A percentile compares a stretch with the other conserved stretches of the same genome.
Conservation (phyloP, 2,329 filamentous ascomycete genomes). For the Trichoderma citrinoviride region DNA sequence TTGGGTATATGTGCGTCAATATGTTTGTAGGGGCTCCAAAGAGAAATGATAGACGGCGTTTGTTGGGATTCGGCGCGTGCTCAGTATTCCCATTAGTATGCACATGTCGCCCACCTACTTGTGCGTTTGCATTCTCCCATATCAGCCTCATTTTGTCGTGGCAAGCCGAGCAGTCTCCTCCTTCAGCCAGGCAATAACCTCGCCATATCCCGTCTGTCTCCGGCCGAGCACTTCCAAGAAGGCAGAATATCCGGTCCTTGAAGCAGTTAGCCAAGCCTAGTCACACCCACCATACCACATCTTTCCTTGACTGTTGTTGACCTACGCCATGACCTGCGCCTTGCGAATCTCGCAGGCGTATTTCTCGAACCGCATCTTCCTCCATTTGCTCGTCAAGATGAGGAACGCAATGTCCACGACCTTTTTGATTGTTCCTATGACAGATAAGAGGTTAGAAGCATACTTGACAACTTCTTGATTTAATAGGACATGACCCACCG, state of each 20-base stretch:
- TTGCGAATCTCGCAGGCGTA: conserved; percentile 61
- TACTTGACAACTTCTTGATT: neutral
- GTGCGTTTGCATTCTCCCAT: fast-evolving
- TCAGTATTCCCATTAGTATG: neutral
- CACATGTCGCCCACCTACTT: neutral
- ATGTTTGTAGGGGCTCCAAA: no score
- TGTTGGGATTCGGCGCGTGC: neutral
- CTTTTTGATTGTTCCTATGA: conserved; percentile 60
- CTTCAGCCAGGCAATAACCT: conserved; percentile 67
- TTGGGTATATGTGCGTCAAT: no score
- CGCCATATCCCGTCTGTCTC: conserved; percentile 68
- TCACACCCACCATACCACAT: neutral
- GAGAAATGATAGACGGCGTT: neutral
- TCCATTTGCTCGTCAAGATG: conserved; percentile 58
- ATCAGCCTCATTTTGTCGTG: neutral
- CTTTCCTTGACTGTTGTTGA: conserved; percentile 21
- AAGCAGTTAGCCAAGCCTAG: conserved; percentile 20
- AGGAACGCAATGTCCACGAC: conserved; percentile 62
- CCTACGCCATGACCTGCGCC: conserved; percentile 61
- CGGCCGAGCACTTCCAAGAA: conserved; percentile 65
- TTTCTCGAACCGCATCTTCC: conserved; percentile 44
- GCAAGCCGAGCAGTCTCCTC: conserved; percentile 42
- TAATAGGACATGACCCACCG: conserved; percentile 46
- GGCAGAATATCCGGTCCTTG: conserved; percentile 65
- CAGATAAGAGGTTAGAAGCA: neutral